Percentiles rank a stretch among this genome's conserved stretches.
These are phyloP conservation scores for Sungouiozyma intestinalis DNA, from an alignment of 805 yeast genomes.

Conservation along the genomic window DNA sequence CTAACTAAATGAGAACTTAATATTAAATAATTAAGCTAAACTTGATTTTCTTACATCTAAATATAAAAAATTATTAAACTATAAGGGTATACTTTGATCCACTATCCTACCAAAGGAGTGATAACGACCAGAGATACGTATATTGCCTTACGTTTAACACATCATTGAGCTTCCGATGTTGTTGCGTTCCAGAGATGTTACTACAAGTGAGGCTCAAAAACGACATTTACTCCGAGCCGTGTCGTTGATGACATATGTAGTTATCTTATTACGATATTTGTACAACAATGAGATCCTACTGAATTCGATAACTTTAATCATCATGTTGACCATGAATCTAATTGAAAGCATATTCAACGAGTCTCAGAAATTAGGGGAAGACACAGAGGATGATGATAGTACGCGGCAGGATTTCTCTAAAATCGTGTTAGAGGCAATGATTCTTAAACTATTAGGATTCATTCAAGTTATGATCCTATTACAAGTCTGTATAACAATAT, in stretches of 20 bases:
- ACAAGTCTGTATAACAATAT: constrained; percentile 5
- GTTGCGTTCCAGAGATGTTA: not conserved
- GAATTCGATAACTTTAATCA: constrained; percentile 10
- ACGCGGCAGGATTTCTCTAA: constrained; percentile 1
- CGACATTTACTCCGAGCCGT: not conserved
- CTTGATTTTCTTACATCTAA: too few species aligned
- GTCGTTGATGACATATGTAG: constrained; percentile 5
- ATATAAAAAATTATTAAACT: not conserved
- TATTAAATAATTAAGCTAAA: too few species aligned
- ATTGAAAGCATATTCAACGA: constrained; percentile 3
- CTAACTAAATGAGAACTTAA: too few species aligned
- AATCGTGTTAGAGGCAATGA: constrained; percentile 5
- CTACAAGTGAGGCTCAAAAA: not conserved
- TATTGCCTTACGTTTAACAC: not conserved
- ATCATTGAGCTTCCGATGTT: not conserved
- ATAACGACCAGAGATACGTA: not conserved
- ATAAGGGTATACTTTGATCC: not conserved
- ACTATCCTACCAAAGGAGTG: not conserved
- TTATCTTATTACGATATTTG: constrained; percentile 14
- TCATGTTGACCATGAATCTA: constrained; percentile 7
- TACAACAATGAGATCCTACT: constrained; percentile 15
- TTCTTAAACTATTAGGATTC: constrained; percentile 10
- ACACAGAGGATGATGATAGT: constrained; percentile 3
- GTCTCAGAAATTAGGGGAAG: not conserved
- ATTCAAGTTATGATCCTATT: constrained; percentile 9